phyloP scores from a whole-genome alignment of 345 rosid species.

The Arabidopsis suecica region DNA sequence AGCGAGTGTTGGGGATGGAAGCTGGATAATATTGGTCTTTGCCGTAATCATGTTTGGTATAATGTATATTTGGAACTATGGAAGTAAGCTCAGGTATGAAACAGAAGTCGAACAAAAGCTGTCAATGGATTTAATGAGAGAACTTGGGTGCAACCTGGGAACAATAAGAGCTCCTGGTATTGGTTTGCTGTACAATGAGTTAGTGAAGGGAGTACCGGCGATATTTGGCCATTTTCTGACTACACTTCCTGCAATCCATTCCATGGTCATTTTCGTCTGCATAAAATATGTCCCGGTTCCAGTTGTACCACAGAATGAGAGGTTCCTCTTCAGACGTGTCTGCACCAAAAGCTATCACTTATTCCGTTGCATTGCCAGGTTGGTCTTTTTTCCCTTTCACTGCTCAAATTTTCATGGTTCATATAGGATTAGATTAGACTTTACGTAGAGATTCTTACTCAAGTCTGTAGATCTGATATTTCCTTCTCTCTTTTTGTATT shows the following conservation, averaged over 20 bases:
- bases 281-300: constrained; percentile 98
- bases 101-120: constrained; percentile 95
- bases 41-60: constrained; percentile 83
- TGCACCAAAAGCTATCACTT: constrained; percentile 90
- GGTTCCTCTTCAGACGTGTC: constrained; percentile 96
- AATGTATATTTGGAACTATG: constrained; percentile 95
- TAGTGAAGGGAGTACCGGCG: constrained; percentile 93
- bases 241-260: constrained; percentile 96
- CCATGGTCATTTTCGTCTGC: constrained; percentile 95
- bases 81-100: constrained; percentile 96
- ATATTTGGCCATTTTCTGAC: constrained; percentile 97
- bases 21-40: constrained; percentile 95
- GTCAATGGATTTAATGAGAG: constrained; percentile 92
- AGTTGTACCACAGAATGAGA: constrained; percentile 90
- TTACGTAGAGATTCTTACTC: constrained; percentile 5
- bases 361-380: constrained; percentile 99
- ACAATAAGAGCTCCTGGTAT: constrained; percentile 98
- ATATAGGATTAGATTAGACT: background rate
- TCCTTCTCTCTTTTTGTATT: background rate
- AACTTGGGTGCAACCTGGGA: constrained; percentile 92
- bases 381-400: constrained; percentile 19
- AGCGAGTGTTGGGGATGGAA: constrained; percentile 80
- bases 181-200: constrained; percentile 92
- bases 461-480: constrained; percentile 3
- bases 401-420: background rate